Percentiles rank a stretch among this genome's conserved stretches.
Evolutionary conservation across 2,329 filamentous ascomycete species (phyloP).

Genomic region (Metarhizium sp.): DNA sequence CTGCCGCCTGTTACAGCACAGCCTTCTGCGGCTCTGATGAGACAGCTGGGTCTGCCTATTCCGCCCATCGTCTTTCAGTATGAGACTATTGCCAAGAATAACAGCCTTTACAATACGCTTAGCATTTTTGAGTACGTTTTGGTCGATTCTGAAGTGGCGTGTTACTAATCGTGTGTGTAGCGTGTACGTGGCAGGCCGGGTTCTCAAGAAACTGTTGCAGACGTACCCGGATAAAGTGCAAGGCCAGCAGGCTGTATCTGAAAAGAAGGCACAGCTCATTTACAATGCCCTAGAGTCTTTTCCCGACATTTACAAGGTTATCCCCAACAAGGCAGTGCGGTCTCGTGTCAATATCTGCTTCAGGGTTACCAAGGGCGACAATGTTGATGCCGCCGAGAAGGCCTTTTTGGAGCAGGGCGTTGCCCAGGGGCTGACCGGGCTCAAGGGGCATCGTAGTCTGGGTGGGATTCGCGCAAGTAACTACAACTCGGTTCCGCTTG

Average conservation of each 20-base stretch:
- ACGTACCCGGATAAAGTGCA: constrained; percentile 59
- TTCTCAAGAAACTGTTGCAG: constrained; percentile 65
- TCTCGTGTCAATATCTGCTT: constrained; percentile 97
- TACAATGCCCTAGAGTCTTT: constrained; percentile 70
- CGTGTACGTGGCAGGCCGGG: constrained; percentile 83
- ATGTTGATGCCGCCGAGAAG: constrained; percentile 64
- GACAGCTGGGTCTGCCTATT: constrained; percentile 66
- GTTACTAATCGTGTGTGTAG: constrained; percentile 27
- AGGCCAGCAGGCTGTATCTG: constrained; percentile 65
- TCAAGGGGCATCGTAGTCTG: constrained; percentile 84
- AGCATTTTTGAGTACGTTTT: constrained; percentile 71
- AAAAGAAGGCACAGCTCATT: constrained; percentile 66
- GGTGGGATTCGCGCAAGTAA: constrained; percentile 36
- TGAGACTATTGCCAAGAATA: constrained; percentile 80
- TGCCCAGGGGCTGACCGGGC: constrained; percentile 58
- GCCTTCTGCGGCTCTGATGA: constrained; percentile 59
- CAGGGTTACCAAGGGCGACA: constrained; percentile 51
- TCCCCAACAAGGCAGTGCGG: constrained; percentile 65
- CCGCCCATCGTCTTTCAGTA: constrained; percentile 76
- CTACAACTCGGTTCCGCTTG: constrained; percentile 3
- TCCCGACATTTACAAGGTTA: constrained; percentile 62
- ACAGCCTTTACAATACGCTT: constrained; percentile 91
- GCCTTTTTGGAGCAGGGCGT: constrained; percentile 67
- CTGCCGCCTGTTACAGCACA: constrained; percentile 58
- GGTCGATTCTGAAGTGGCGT: not conserved